Evolutionary conservation across 192 early-diverging fungal genomes (phyloP).

Genomic region (Coemansia sp.): DNA sequence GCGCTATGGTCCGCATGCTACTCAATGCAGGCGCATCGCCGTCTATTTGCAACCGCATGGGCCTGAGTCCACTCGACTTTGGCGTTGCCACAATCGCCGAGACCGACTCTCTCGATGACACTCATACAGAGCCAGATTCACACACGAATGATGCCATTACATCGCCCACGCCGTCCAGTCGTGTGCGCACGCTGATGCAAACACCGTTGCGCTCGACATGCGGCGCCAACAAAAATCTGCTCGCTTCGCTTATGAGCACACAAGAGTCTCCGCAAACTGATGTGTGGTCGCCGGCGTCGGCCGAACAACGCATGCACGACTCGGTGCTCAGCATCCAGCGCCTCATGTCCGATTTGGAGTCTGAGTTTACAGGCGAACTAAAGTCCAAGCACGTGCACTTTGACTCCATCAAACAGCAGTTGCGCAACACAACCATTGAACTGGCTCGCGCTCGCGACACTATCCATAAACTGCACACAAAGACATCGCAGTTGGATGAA

Average conservation of each 20-base stretch:
- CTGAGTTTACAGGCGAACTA: conserved; percentile 62
- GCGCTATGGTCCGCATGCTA: conserved; percentile 64
- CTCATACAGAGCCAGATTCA: too few species aligned
- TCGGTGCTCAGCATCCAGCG: conserved; percentile 59
- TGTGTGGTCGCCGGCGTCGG: conserved; percentile 35
- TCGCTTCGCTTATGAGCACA: conserved; percentile 23
- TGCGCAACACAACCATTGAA: conserved; percentile 56
- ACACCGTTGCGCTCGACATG: conserved; percentile 32
- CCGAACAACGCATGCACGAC: conserved; percentile 48
- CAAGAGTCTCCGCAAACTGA: not conserved
- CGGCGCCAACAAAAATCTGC: conserved; percentile 22
- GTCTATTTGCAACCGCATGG: conserved; percentile 69
- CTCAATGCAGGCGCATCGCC: conserved; percentile 77
- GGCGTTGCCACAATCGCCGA: conserved; percentile 42
- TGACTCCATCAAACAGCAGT: conserved; percentile 55
- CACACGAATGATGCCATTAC: not conserved
- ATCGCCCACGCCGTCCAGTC: conserved; percentile 29
- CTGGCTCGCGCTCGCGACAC: conserved; percentile 56
- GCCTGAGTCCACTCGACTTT: conserved; percentile 75
- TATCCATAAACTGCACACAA: conserved; percentile 52
- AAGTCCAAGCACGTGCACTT: conserved; percentile 57
- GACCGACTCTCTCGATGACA: too few species aligned
- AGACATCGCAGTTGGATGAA: conserved; percentile 57
- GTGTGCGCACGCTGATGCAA: conserved; percentile 14
- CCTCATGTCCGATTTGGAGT: conserved; percentile 66